phyloP scores from a whole-genome alignment of 169 alveolate species.

The Plasmodium blacklocki region DNA sequence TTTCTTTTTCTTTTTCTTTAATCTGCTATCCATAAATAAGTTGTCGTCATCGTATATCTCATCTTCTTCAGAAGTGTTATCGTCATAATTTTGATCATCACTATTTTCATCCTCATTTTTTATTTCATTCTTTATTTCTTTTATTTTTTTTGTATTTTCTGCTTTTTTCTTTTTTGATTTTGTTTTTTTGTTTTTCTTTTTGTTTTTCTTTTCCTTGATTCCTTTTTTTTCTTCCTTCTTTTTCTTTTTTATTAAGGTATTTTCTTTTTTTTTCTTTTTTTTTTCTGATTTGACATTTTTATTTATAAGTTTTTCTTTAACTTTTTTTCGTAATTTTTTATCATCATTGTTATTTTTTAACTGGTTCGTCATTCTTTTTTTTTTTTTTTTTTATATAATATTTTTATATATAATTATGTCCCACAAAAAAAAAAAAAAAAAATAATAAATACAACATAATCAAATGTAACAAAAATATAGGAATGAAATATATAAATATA shows the following conservation, averaged over 20 bases:
- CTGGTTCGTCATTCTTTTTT: too few species aligned
- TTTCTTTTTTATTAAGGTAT: not conserved
- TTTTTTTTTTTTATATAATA: too few species aligned
- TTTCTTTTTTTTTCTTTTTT: not conserved
- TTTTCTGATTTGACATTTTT: not conserved
- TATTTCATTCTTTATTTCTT: not conserved
- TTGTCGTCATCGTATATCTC: conserved; percentile 57
- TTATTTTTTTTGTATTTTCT: not conserved
- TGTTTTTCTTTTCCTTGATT: conserved; percentile 5
- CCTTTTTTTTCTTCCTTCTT: conserved; percentile 6
- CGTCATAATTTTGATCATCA: not conserved
- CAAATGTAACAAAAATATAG: too few species aligned
- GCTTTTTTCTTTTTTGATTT: conserved; percentile 23
- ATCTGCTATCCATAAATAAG: conserved; percentile 47
- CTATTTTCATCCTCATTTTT: not conserved
- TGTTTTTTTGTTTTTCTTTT: conserved; percentile 33
- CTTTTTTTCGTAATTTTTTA: not conserved
- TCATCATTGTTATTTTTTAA: too few species aligned
- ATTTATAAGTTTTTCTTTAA: not conserved
- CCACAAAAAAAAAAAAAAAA: too few species aligned
- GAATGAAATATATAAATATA: too few species aligned
- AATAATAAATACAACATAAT: too few species aligned
- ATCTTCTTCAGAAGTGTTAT: not conserved
- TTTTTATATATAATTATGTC: too few species aligned
- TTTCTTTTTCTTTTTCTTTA: conserved; percentile 16